These are phyloP conservation scores for Pseudogymnoascus verrucosus DNA, from an alignment of 2,329 filamentous ascomycete species.

Conservation along the genomic window DNA sequence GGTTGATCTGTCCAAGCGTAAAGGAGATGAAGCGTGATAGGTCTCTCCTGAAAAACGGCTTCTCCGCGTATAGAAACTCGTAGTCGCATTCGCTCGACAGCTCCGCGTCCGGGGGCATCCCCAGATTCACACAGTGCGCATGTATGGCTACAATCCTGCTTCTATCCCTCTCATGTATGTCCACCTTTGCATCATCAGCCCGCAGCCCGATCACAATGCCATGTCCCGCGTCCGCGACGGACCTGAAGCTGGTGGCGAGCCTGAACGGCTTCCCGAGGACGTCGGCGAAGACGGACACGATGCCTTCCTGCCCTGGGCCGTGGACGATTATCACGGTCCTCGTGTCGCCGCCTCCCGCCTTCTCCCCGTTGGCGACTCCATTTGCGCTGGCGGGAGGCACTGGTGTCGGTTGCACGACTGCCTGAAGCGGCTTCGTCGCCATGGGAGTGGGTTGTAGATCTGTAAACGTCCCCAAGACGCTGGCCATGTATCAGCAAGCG, in stretches of 20 bases:
- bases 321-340: slow-evolving; percentile 61
- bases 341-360: slow-evolving; percentile 39
- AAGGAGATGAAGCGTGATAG: slow-evolving; percentile 73
- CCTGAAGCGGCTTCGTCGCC: slow-evolving; percentile 39
- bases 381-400: slow-evolving; percentile 34
- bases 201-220: slow-evolving; percentile 62
- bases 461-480: neutral
- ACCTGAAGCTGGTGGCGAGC: slow-evolving; percentile 46
- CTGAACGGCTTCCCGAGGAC: slow-evolving; percentile 67
- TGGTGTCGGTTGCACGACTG: slow-evolving; percentile 38
- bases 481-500: slow-evolving; percentile 1
- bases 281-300: slow-evolving; percentile 69
- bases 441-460: slow-evolving; percentile 19
- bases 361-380: slow-evolving; percentile 28
- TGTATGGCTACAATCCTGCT: slow-evolving; percentile 61
- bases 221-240: slow-evolving; percentile 46
- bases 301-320: slow-evolving; percentile 61
- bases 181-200: slow-evolving; percentile 46
- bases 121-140: slow-evolving; percentile 65
- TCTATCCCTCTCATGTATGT: slow-evolving; percentile 50
- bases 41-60: slow-evolving; percentile 65
- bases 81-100: slow-evolving; percentile 69
- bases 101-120: slow-evolving; percentile 57
- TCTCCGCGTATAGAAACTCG: slow-evolving; percentile 74
- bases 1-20: slow-evolving; percentile 68